These are phyloP conservation scores for Pseudopyricularia cyperi DNA, from an alignment of 2,329 filamentous ascomycete species.

Conservation along the genomic window DNA sequence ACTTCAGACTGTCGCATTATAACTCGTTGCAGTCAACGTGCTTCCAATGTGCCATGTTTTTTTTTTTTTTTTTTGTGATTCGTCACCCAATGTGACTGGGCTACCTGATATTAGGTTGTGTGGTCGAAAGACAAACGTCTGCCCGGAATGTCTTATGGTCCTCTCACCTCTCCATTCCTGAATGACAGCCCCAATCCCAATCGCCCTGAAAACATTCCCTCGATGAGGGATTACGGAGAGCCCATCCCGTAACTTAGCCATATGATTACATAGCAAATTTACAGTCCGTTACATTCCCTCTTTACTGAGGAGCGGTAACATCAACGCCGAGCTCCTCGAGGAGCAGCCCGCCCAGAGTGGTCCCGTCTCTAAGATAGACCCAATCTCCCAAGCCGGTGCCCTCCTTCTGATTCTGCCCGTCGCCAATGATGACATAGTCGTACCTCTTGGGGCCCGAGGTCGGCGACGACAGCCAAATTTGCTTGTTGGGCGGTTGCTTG, in stretches of 20 bases:
- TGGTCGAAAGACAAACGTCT: too few relatives aligned
- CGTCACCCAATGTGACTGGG: too few relatives aligned
- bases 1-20: too few relatives aligned
- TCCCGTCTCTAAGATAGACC: slow-evolving; percentile 81
- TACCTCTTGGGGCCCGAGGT: slow-evolving; percentile 85
- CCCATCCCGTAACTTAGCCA: background rate
- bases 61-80: too few relatives aligned
- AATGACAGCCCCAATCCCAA: too few relatives aligned
- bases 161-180: too few relatives aligned
- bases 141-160: too few relatives aligned
- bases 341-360: slow-evolving; percentile 59
- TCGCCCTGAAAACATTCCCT: too few relatives aligned
- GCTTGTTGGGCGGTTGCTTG: slow-evolving; percentile 96
- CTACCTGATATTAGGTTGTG: too few relatives aligned
- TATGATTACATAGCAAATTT: background rate
- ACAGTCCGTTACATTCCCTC: background rate
- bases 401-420: slow-evolving; percentile 67
- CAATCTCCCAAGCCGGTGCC: slow-evolving; percentile 63
- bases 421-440: slow-evolving; percentile 69
- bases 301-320: slow-evolving; percentile 19
- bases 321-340: slow-evolving; percentile 63
- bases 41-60: too few relatives aligned
- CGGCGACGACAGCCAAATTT: slow-evolving; percentile 92
- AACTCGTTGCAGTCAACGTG: too few relatives aligned
- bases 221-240: too few relatives aligned